Conservation (phyloP, 371 early-diverging fungal genomes). For the Ordospora colligata region DNA sequence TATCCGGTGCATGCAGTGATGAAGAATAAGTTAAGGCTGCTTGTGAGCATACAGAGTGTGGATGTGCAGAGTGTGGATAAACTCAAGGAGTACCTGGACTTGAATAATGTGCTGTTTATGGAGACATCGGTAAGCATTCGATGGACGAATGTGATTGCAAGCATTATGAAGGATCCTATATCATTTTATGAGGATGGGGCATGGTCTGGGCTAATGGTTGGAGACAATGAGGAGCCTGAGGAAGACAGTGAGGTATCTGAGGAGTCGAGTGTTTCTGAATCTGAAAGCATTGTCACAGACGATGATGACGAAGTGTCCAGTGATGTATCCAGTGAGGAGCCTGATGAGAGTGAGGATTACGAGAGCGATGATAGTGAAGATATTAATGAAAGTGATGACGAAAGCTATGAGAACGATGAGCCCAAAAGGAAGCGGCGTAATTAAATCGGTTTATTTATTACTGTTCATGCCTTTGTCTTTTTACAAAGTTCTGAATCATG, state of each 20-base stretch:
- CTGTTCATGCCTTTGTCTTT: not conserved
- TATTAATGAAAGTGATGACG: conserved; percentile 35
- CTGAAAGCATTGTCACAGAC: conserved; percentile 6
- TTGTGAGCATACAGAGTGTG: conserved; percentile 87
- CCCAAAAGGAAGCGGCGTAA: conserved; percentile 18
- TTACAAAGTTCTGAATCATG: not conserved
- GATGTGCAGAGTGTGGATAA: conserved; percentile 81
- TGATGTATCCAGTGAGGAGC: conserved; percentile 24
- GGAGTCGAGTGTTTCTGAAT: not conserved
- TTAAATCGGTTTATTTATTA: conserved; percentile 10
- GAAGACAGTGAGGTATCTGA: conserved; percentile 10
- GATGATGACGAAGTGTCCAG: conserved; percentile 31
- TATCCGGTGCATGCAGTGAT: not conserved
- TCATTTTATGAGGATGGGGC: conserved; percentile 88
- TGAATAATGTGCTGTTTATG: conserved; percentile 81
- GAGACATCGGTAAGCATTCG: conserved; percentile 91
- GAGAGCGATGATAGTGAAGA: conserved; percentile 18
- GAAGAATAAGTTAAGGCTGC: conserved; percentile 66
- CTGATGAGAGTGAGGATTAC: conserved; percentile 17
- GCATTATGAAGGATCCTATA: conserved; percentile 83
- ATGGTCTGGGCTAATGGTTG: conserved; percentile 67
- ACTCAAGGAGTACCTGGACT: conserved; percentile 93
- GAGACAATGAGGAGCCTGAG: conserved; percentile 61
- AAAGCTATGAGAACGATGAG: conserved; percentile 22
- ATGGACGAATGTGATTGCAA: conserved; percentile 95